Base-by-base conservation (phyloP, 2,329 filamentous ascomycete species). In the Apiospora saccharicola region DNA sequence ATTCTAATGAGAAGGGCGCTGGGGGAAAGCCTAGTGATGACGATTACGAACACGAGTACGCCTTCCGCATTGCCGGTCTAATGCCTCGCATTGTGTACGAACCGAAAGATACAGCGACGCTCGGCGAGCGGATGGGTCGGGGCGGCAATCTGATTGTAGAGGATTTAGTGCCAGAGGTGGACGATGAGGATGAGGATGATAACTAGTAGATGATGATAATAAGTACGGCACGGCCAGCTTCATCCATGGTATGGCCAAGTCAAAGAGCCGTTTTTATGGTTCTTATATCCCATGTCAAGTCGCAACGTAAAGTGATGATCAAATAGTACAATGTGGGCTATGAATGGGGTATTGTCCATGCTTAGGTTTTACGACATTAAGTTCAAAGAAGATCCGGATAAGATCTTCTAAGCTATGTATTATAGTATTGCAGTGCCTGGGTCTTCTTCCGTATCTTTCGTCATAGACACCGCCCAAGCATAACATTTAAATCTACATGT, bases 121-220 rank as follows among this genome's bases (percentile, higher is more conserved):
- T 98, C 77, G 88, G 88, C 41, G 89, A 93, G 75, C 89, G 90
- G 76, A 92, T 98, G 79, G 94, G 96, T 4, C 87, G 91, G 76
- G 95, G 94, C 75, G 94, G 93, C 3, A 98, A 97, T 82, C 83
- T 99, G 72, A 93, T 98, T 76, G 95, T 98, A 16, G 96, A 99
- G 84, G 88, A 88, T 72, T 86, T 90, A 37, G 89, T 47, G 4
- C 86, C 88, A 0, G 86, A 87, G 2, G 86, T 86, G 0, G 72
- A 73, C 51, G 75, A 77, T 71, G 73, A 78, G 0, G 72, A 73
- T 47, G 75, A 77, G 72, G 73, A 78, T n/a, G 83, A 83, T 19
- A 80, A 82, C 22, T 79, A 82, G 12, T 30, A 30, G 72, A 73
- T 49, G 75, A 77, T 72, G 73, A 78, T n/a, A 82, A 83, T 19